These are phyloP conservation scores for Luvunga scandens DNA, from an alignment of 345 rosid species.

Conservation along the genomic window DNA sequence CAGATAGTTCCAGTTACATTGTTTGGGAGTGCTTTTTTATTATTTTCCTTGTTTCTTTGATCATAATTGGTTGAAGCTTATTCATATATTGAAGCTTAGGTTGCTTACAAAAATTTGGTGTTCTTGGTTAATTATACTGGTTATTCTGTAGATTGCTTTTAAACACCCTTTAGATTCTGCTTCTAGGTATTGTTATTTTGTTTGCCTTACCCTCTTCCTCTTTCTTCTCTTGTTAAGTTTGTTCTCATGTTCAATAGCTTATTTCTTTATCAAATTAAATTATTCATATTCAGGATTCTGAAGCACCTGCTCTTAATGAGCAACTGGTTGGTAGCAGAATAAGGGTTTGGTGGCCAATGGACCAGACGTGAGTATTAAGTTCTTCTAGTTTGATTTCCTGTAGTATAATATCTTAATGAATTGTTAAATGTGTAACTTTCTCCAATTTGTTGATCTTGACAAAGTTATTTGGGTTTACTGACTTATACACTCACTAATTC, in stretches of 20 bases:
- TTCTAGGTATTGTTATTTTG: background rate
- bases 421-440: background rate
- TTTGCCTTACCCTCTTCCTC: background rate
- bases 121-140: background rate
- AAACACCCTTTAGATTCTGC: background rate
- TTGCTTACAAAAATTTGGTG: background rate
- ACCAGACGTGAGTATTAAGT: constrained; percentile 46
- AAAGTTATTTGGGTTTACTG: background rate
- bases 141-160: background rate
- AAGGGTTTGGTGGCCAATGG: constrained; percentile 76
- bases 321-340: constrained; percentile 51
- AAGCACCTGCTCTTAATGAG: constrained; percentile 26
- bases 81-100: background rate
- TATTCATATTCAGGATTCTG: constrained; percentile 34
- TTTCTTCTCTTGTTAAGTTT: background rate
- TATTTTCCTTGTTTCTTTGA: background rate
- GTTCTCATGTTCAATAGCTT: background rate
- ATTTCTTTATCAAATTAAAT: background rate
- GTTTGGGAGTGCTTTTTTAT: background rate
- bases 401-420: background rate
- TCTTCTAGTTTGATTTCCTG: background rate
- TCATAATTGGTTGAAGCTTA: background rate
- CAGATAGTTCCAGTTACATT: background rate
- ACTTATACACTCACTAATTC: background rate
- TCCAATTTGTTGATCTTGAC: background rate